phyloP scores from a whole-genome alignment of 2,329 filamentous ascomycete genomes.

The Phaeosphaeriaceae sp. region DNA sequence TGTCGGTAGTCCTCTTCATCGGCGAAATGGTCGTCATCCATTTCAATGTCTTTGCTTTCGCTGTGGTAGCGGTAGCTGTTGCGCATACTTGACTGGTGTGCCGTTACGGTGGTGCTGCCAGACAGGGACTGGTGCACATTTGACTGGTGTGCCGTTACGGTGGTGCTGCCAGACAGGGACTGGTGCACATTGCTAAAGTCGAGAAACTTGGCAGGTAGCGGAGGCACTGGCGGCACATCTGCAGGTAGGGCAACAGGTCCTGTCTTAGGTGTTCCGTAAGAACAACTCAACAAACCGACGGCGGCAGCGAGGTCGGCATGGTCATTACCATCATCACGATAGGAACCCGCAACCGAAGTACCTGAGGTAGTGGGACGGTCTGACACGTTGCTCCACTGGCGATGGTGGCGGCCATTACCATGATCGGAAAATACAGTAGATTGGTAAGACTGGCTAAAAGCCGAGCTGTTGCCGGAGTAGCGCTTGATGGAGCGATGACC shows the following conservation, averaged over 20 bases:
- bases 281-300: conserved; percentile 88
- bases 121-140: conserved; percentile 59
- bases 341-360: conserved; percentile 66
- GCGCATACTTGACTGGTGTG: conserved; percentile 65
- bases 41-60: conserved; percentile 56
- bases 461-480: conserved; percentile 56
- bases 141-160: conserved; percentile 56
- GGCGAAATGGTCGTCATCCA: conserved; percentile 64
- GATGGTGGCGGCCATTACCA: conserved; percentile 65
- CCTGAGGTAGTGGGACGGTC: conserved; percentile 79
- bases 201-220: conserved; percentile 80
- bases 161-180: conserved; percentile 64
- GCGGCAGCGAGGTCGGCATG: conserved; percentile 89
- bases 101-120: conserved; percentile 60
- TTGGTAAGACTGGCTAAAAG: conserved; percentile 78
- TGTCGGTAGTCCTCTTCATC: conserved; percentile 70
- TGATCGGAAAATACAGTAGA: conserved; percentile 68
- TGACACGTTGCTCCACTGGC: conserved; percentile 70
- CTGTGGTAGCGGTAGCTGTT: conserved; percentile 65
- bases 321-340: conserved; percentile 68
- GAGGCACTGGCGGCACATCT: conserved; percentile 86
- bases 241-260: conserved; percentile 67
- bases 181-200: conserved; percentile 61
- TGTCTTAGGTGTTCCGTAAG: conserved; percentile 80
- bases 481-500: conserved; percentile 49